Percentiles rank a stretch among this genome's conserved stretches.
Conservation (phyloP, 2,329 filamentous ascomycete genomes). For the Didymella pomorum region DNA sequence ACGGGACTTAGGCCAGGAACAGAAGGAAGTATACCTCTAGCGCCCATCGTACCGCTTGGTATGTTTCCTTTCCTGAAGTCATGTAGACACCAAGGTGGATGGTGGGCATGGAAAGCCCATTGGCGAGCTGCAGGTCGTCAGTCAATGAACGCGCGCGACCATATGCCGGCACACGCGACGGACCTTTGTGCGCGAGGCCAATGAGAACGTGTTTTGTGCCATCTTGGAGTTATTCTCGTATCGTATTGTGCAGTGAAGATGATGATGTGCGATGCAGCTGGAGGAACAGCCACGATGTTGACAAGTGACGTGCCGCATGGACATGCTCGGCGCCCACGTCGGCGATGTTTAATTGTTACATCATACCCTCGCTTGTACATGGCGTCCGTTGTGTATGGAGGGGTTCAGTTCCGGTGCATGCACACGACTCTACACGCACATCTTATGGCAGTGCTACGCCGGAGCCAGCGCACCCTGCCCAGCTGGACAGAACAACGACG, state of each 20-base stretch:
- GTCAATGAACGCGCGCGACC: slow-evolving; percentile 7
- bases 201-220: slow-evolving; percentile 49
- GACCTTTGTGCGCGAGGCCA: slow-evolving; percentile 55
- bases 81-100: slow-evolving; percentile 79
- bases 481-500: slow-evolving; percentile 26
- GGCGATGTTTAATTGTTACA: slow-evolving; percentile 30
- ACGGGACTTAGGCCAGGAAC: slow-evolving; percentile 14
- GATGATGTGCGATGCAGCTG: slow-evolving; percentile 40
- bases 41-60: slow-evolving; percentile 64
- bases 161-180: slow-evolving; percentile 18
- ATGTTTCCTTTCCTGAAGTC: slow-evolving; percentile 69
- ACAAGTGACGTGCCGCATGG: slow-evolving; percentile 28
- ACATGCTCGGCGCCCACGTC: slow-evolving; percentile 36
- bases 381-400: background rate
- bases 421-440: slow-evolving; percentile 16
- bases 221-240: slow-evolving; percentile 31
- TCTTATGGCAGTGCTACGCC: slow-evolving; percentile 23
- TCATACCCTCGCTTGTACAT: slow-evolving; percentile 26
- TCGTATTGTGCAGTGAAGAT: slow-evolving; percentile 24
- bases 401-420: slow-evolving; percentile 16
- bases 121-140: slow-evolving; percentile 55
- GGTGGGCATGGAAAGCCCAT: slow-evolving; percentile 72
- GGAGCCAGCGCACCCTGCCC: slow-evolving; percentile 13
- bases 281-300: slow-evolving; percentile 21
- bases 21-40: slow-evolving; percentile 57